Base-by-base conservation (phyloP, 179 eudicot species). In the Amaranthus tricolor region DNA sequence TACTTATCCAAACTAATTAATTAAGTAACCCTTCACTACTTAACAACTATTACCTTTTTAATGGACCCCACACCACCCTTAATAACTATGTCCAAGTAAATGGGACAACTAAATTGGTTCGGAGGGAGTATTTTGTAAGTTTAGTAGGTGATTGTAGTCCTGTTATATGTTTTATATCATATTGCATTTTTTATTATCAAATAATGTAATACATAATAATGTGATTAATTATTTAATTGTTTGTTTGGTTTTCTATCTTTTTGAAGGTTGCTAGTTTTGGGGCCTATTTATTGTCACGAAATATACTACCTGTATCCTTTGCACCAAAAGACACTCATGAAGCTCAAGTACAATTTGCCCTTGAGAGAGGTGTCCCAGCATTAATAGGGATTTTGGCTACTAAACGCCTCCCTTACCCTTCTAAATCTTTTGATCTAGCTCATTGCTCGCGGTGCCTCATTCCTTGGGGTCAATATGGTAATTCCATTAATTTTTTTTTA, bases 371-470 rank as follows among this genome's bases (percentile, higher is more conserved):
- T 66, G 83, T 90, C 56, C 98, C 98, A 1, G 97, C 96, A 24
- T 54, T 90, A 72, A 87, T 94, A 9, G 98, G 91, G n/a, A 85
- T 94, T 40, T 75, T 94, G 71, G 96, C 94, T 44, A 71, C 97
- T 17, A 74, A 72, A 5, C 76, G 96, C 13, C 83, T 90, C 12
- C 98, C 98, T 70, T 94, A 89, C 76, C 97, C 98, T 67, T 79
- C 98, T 0, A 74, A 94, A 66, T 88, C 98, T 9, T 94, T 94
- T 11, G 98, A 93, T 83, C 78, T 91, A 82, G 98, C 98, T 74
- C 98, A 94, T 80, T 92, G 98, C 80, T 94, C 98, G 50, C 93
- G 98, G 9, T 94, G 98, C 80, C 91, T 94, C 77, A 92, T 94
- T 74, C 97, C 96, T 7, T 94, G 98, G 98, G 87, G 74, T 15